Conservation (phyloP, 768 basidiomycete genomes). For the Tylopilus sp. region DNA sequence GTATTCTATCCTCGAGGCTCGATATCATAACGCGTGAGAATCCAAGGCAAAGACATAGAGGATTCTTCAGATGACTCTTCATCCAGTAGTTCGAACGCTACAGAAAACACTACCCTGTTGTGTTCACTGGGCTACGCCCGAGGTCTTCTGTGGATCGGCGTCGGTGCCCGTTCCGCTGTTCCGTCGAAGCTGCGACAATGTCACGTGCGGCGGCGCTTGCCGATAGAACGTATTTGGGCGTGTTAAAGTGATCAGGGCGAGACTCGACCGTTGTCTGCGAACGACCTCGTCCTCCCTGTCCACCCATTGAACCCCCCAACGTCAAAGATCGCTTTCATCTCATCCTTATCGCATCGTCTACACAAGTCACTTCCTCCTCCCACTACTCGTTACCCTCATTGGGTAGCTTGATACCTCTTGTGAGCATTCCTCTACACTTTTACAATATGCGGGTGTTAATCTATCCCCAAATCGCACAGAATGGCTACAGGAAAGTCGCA, state of each 20-base stretch:
- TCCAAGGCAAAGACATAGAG: no score
- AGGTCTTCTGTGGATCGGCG: background rate
- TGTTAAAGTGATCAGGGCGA: constrained; percentile 30
- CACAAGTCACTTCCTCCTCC: background rate
- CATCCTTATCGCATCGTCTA: background rate
- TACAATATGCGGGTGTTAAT: constrained; percentile 14
- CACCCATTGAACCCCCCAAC: constrained; percentile 18
- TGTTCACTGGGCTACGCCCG: background rate
- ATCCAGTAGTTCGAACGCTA: no score
- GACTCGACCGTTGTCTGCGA: constrained; percentile 14
- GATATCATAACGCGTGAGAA: background rate
- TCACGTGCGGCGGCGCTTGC: constrained; percentile 33
- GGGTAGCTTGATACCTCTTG: constrained; percentile 8
- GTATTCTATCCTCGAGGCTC: no score
- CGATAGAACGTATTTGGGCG: constrained; percentile 26
- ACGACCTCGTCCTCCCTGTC: constrained; percentile 12
- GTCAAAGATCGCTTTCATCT: constrained; percentile 14
- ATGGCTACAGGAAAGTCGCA: constrained; percentile 30
- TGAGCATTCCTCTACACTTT: constrained; percentile 9
- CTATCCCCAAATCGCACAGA: constrained; percentile 15
- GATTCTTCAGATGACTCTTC: no score
- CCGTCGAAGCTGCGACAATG: constrained; percentile 11
- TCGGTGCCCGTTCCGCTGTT: constrained; percentile 15
- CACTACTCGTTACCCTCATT: background rate
- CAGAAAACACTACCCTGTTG: no score